Evolutionary conservation across 441 rosid species (phyloP), one percentile per base, ranked within the genome.

Genomic region (Euphorbia corollata): DNA sequence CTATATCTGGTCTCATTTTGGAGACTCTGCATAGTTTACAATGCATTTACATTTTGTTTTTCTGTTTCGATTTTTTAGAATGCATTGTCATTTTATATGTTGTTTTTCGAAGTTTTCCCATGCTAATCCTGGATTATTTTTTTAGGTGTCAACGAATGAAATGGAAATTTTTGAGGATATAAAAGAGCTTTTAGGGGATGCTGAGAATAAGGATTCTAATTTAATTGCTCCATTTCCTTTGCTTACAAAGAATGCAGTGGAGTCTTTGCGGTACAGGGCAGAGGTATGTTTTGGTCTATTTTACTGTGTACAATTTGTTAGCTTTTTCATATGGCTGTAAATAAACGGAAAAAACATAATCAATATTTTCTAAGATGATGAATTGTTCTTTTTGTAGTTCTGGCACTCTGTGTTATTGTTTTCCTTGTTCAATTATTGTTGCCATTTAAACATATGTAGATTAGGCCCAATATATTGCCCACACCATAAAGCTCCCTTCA

Each of bases 251-350:
- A 87, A 85, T 68, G 99, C 96, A 10, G 89, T 88, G n/a, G 98
- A 91, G 85, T 88, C 88, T 70, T 76, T 91, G 60, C 84, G 99
- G 66, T 91, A 91, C 71, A 82, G 99, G 70, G 96, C 98, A 70
- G 99, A 91, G 96, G 98, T 91, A 78, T 76, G 71, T 1, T 58
- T 53, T 10, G 19, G 11, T 59, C 23, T 38, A 7, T n/a, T 10
- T 34, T 13, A 22, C 61, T 36, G 23, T 19, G 0, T 20, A 23
- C 0, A 36, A 22, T 18, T 1, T 61, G 11, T n/a, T 60, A 8
- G 16, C 56, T 32, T 71, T 47, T 55, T 18, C 41, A 12, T n/a
- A 7, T 54, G 20, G 24, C 63, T 47, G 39, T 5, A 12, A 48
- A 43, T 5, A 4, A 13, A 7, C 7, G 23, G 18, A 13, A 19